Conservation (phyloP, 2,329 filamentous ascomycete species). For the Fusarium subglutinans region DNA sequence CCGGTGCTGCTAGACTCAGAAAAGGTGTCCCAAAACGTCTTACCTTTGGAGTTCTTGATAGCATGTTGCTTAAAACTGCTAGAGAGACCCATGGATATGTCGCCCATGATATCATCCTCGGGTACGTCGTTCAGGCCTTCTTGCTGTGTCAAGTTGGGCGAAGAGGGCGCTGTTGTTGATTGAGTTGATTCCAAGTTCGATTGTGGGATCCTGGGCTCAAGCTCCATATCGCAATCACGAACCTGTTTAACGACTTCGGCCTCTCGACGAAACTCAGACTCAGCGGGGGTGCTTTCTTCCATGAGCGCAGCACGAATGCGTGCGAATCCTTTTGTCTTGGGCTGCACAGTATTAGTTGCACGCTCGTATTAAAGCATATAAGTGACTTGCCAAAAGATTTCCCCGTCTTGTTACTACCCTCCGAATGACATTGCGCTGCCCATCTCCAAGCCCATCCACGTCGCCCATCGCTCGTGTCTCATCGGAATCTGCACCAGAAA, state of each 20-base stretch:
- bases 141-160: conserved; percentile 72
- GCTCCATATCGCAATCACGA: conserved; percentile 82
- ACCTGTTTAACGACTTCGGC: conserved; percentile 96
- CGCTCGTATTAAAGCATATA: not conserved
- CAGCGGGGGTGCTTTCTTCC: conserved; percentile 87
- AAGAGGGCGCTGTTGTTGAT: conserved; percentile 69
- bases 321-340: conserved; percentile 95
- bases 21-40: conserved; percentile 79
- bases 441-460: conserved; percentile 59
- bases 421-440: conserved; percentile 79
- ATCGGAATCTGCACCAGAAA: conserved; percentile 76
- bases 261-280: conserved; percentile 88
- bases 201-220: conserved; percentile 56
- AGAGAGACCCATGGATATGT: conserved; percentile 59
- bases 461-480: conserved; percentile 75
- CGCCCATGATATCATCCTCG: conserved; percentile 75
- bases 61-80: conserved; percentile 80
- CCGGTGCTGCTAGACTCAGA: conserved; percentile 70
- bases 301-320: conserved; percentile 88
- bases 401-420: conserved; percentile 86
- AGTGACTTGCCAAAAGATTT: conserved; percentile 78
- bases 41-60: conserved; percentile 75
- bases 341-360: conserved; percentile 61
- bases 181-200: conserved; percentile 57
- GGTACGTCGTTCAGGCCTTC: conserved; percentile 74